Conservation (phyloP, 2,329 filamentous ascomycete genomes). For the Verticillium isaacii region DNA sequence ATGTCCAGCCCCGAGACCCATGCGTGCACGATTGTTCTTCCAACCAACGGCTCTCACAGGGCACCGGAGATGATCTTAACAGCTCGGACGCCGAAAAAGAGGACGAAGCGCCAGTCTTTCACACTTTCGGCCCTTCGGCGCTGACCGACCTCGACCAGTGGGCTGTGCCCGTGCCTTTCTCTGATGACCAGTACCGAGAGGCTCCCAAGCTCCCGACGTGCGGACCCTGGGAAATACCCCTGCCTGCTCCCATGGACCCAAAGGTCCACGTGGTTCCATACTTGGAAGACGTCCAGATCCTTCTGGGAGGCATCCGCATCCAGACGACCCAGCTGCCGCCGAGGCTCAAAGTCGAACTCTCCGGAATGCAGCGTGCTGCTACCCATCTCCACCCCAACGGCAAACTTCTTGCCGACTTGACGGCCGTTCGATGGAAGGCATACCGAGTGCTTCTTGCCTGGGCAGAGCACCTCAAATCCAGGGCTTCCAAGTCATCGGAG, state of each 20-base stretch:
- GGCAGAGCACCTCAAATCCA: neutral
- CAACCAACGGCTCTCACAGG: neutral
- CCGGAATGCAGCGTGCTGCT: neutral
- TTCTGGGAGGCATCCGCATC: neutral
- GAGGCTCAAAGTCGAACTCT: neutral
- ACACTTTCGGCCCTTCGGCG: neutral
- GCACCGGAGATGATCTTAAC: neutral
- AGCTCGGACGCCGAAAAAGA: neutral
- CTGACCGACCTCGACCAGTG: neutral
- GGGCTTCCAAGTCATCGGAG: too few species aligned
- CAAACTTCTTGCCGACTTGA: neutral
- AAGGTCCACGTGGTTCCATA: neutral
- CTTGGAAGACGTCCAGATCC: neutral
- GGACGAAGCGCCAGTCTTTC: neutral
- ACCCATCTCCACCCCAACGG: neutral
- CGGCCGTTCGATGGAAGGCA: neutral
- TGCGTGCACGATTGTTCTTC: neutral
- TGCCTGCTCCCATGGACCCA: neutral
- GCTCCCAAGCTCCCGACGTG: neutral
- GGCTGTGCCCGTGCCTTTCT: neutral
- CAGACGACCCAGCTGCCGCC: neutral
- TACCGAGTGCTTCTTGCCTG: neutral
- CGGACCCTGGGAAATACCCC: neutral
- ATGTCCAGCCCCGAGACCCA: neutral
- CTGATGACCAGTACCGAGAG: neutral